Conservation (phyloP, 176 grass and related monocot species). For the Microstegium vimineum region DNA sequence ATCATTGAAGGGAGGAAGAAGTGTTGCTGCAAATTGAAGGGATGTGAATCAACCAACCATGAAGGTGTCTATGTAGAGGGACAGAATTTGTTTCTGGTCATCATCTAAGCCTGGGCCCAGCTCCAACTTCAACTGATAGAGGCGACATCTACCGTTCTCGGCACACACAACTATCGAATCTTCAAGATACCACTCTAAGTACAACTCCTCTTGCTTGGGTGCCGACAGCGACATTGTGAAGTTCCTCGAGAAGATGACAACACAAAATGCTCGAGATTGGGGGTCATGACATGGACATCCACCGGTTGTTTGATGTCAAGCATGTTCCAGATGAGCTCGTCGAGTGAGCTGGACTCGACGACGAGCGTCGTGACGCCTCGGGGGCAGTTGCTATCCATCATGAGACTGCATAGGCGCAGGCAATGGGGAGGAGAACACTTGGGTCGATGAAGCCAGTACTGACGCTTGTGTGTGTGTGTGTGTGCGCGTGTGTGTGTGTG, state of each 20-base stretch:
- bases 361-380: neutral
- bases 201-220: neutral
- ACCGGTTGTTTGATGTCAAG: too few relatives aligned
- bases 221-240: neutral
- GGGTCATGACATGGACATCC: neutral
- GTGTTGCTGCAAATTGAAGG: too few relatives aligned
- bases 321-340: neutral
- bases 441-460: neutral
- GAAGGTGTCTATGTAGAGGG: neutral
- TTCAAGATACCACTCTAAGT: neutral
- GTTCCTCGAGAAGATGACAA: neutral
- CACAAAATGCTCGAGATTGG: neutral
- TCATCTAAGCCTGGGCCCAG: too few relatives aligned
- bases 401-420: neutral
- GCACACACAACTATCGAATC: neutral
- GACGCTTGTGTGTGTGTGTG: too few relatives aligned
- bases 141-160: neutral
- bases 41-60: neutral
- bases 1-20: too few relatives aligned
- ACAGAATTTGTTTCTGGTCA: neutral
- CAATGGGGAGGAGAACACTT: neutral
- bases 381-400: neutral
- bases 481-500: too few relatives aligned
- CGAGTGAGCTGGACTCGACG: neutral
- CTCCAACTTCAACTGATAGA: neutral